Conservation (phyloP, 106 monocot species). For the Agapanthus africanus region DNA sequence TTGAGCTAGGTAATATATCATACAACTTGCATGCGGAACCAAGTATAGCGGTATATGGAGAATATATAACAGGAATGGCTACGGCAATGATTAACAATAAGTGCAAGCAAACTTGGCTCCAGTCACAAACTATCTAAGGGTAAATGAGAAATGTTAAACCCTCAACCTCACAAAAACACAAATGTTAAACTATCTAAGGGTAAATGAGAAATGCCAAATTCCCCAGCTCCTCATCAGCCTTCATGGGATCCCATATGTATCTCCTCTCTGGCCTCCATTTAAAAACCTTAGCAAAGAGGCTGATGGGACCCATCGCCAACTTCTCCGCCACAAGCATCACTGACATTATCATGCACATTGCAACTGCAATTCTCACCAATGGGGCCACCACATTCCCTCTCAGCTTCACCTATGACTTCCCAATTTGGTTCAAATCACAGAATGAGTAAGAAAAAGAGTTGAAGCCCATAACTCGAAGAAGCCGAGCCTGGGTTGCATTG, state of each 20-base stretch:
- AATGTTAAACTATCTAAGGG: too few species aligned
- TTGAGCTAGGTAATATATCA: too few species aligned
- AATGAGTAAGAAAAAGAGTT: not conserved
- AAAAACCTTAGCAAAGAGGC: slow-evolving; percentile 21
- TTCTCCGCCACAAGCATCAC: slow-evolving; percentile 27
- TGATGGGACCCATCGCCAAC: slow-evolving; percentile 21
- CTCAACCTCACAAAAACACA: too few species aligned
- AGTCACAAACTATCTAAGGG: too few species aligned
- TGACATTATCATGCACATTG: slow-evolving; percentile 25
- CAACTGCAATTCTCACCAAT: not conserved
- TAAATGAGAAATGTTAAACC: slow-evolving; percentile 17
- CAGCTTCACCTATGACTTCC: slow-evolving; percentile 5
- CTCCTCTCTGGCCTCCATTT: slow-evolving; percentile 8
- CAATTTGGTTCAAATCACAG: not conserved
- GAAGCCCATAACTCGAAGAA: not conserved
- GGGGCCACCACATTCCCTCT: slow-evolving; percentile 12
- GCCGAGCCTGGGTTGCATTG: not conserved
- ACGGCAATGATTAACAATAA: too few species aligned
- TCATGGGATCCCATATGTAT: slow-evolving; percentile 25
- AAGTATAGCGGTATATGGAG: too few species aligned
- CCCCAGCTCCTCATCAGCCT: slow-evolving; percentile 30
- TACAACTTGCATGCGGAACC: too few species aligned
- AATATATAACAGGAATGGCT: too few species aligned
- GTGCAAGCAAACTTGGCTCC: too few species aligned
- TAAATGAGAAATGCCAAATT: slow-evolving; percentile 18